phyloP scores from a whole-genome alignment of 352 stramenopile genomes.

The Globisporangium acanthophoron region DNA sequence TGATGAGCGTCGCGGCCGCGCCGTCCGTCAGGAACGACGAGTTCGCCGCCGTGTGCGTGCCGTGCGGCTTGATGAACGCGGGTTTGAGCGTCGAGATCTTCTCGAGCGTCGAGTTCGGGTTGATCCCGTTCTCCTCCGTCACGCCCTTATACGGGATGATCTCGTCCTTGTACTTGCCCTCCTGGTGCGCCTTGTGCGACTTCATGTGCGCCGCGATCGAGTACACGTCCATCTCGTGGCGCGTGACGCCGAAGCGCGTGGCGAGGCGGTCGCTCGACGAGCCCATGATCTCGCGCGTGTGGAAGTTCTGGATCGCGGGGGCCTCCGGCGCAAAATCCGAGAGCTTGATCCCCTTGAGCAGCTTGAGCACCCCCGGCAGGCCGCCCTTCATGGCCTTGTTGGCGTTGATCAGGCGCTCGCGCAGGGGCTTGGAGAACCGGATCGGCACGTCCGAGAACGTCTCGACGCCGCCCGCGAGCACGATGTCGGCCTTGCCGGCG shows the following conservation, averaged over 20 bases:
- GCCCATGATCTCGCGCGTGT: slow-evolving; percentile 98
- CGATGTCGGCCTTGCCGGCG: slow-evolving; percentile 91
- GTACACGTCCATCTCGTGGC: slow-evolving; percentile 96
- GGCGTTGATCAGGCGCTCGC: slow-evolving; percentile 78
- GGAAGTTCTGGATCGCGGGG: slow-evolving; percentile 98
- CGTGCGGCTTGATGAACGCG: slow-evolving; percentile 97
- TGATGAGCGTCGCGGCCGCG: slow-evolving; percentile 93
- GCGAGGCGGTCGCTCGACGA: slow-evolving; percentile 93
- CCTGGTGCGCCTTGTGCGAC: slow-evolving; percentile 92
- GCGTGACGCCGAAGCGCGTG: slow-evolving; percentile 92
- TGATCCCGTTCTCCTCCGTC: slow-evolving; percentile 97
- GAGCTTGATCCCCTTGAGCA: slow-evolving; percentile 94
- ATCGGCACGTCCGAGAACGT: slow-evolving; percentile 98
- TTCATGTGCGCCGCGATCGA: slow-evolving; percentile 92
- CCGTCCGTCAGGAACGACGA: slow-evolving; percentile 98
- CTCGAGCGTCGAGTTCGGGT: slow-evolving; percentile 92
- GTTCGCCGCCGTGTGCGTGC: slow-evolving; percentile 98
- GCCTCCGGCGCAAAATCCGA: slow-evolving; percentile 90
- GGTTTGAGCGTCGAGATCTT: slow-evolving; percentile 95
- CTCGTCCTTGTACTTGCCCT: slow-evolving; percentile 92
- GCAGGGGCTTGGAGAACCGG: slow-evolving; percentile 87
- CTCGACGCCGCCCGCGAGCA: slow-evolving; percentile 94
- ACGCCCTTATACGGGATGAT: slow-evolving; percentile 94
- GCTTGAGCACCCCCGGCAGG: slow-evolving; percentile 76
- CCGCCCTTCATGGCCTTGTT: slow-evolving; percentile 96